These are phyloP conservation scores for Penicillium bovifimosum DNA, from an alignment of 495 filamentous ascomycete species.

Conservation along the genomic window DNA sequence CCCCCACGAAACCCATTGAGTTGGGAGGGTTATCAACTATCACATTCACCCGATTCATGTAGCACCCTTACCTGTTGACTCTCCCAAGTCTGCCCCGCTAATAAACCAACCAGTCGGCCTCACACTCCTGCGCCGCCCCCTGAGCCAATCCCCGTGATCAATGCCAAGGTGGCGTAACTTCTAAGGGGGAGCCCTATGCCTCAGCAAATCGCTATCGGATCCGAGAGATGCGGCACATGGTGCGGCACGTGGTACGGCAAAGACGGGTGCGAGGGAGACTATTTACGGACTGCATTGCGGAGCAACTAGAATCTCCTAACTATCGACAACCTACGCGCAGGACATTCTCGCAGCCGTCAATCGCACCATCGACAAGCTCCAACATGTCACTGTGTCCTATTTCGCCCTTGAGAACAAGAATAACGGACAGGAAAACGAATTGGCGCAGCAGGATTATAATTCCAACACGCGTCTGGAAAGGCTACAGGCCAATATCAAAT, in stretches of 20 bases:
- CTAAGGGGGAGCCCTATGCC: constrained; percentile 7
- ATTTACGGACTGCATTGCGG: constrained; percentile 6
- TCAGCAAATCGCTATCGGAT: constrained; percentile 12
- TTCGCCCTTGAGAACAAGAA: constrained; percentile 22
- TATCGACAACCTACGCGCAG: constrained; percentile 2
- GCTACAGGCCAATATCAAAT: constrained; percentile 3
- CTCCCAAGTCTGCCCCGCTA: not conserved
- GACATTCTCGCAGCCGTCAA: not conserved
- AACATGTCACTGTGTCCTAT: constrained; percentile 13
- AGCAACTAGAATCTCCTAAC: constrained; percentile 15
- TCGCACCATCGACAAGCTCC: constrained; percentile 10
- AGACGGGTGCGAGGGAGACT: constrained; percentile 18
- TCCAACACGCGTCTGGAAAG: constrained; percentile 18
- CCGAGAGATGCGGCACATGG: constrained; percentile 13
- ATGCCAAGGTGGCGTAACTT: constrained; percentile 1
- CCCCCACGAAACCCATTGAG: not conserved
- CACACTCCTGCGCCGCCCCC: not conserved
- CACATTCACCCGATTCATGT: not conserved
- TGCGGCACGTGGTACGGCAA: constrained; percentile 11
- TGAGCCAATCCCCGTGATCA: not conserved
- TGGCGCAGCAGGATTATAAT: constrained; percentile 22
- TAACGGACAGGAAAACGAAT: constrained; percentile 21
- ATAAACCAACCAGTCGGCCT: not conserved
- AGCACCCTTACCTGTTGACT: not conserved
- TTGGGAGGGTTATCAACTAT: not conserved